Evolutionary conservation across 1,284 basidiomycete species (phyloP).

Genomic region (Pseudozyma hubeiensis): DNA sequence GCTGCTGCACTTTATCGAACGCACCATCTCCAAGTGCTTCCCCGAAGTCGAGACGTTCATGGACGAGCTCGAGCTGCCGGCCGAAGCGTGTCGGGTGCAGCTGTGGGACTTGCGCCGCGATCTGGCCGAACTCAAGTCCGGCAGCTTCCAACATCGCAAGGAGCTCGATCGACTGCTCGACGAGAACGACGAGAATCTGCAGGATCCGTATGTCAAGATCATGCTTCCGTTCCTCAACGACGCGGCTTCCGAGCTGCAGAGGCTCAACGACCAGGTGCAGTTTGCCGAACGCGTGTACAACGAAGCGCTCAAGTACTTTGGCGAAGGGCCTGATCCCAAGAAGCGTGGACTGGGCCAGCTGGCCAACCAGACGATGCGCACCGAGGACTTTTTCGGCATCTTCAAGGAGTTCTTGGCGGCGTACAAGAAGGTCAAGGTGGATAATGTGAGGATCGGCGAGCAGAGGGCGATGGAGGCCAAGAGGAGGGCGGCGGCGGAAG

Average conservation of each 20-base stretch:
- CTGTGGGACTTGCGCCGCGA: conserved; percentile 65
- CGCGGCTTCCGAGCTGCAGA: conserved; percentile 51
- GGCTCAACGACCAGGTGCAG: conserved; percentile 65
- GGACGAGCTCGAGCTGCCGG: conserved; percentile 87
- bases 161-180: conserved; percentile 65
- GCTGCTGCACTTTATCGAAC: conserved; percentile 91
- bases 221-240: conserved; percentile 68
- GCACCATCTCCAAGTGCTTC: conserved; percentile 88
- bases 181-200: conserved; percentile 61
- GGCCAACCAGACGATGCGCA: conserved; percentile 62
- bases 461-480: conserved; percentile 65
- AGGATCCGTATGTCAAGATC: conserved; percentile 66
- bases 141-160: conserved; percentile 64
- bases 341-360: conserved; percentile 60
- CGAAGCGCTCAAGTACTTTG: conserved; percentile 67
- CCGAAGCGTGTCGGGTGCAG: conserved; percentile 84
- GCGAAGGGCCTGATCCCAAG: conserved; percentile 66
- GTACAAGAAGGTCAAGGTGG: conserved; percentile 66
- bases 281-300: conserved; percentile 63
- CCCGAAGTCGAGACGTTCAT: conserved; percentile 87
- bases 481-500: conserved; percentile 63
- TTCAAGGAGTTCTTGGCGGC: conserved; percentile 66
- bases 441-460: conserved; percentile 64
- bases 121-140: conserved; percentile 67
- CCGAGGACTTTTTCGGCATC: conserved; percentile 69